These are phyloP conservation scores for Yamadazyma mexicana DNA, from an alignment of 1,139 yeast genomes.

Conservation along the genomic window DNA sequence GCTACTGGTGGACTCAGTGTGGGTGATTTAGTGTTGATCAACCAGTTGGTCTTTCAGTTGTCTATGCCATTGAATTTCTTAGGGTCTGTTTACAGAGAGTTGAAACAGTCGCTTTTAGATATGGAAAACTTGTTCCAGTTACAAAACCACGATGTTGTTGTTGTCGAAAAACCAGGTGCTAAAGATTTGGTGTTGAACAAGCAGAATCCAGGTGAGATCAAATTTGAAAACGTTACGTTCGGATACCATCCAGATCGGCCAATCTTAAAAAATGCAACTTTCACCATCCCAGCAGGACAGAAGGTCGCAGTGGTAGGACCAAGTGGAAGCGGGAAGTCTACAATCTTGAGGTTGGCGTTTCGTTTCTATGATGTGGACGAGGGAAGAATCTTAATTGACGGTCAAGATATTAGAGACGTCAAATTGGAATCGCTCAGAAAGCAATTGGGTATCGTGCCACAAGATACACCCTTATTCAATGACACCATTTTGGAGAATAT, in stretches of 20 bases:
- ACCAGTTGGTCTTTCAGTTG: conserved; percentile 92
- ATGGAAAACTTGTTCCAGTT: conserved; percentile 89
- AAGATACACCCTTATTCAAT: conserved; percentile 94
- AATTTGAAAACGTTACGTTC: conserved; percentile 88
- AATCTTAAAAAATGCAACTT: conserved; percentile 76
- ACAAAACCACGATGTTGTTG: conserved; percentile 70
- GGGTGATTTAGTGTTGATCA: conserved; percentile 94
- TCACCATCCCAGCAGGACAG: conserved; percentile 86
- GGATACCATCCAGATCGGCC: conserved; percentile 90
- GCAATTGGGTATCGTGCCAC: conserved; percentile 92
- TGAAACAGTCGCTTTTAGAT: conserved; percentile 87
- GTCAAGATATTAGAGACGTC: conserved; percentile 80
- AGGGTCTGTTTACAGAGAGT: conserved; percentile 92
- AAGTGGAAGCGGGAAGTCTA: conserved; percentile 93
- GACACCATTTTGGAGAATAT: conserved; percentile 87
- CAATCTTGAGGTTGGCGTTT: conserved; percentile 78
- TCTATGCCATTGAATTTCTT: conserved; percentile 92
- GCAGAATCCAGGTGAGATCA: conserved; percentile 64
- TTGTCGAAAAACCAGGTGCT: conserved; percentile 63
- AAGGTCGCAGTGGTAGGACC: conserved; percentile 95
- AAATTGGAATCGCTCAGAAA: conserved; percentile 73
- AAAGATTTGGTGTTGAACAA: conserved; percentile 52
- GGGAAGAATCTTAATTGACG: conserved; percentile 84
- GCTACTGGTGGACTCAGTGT: conserved; percentile 80
- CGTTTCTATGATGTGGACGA: conserved; percentile 81